Conservation (phyloP, 2,329 filamentous ascomycete species). For the Botrytis aclada region DNA sequence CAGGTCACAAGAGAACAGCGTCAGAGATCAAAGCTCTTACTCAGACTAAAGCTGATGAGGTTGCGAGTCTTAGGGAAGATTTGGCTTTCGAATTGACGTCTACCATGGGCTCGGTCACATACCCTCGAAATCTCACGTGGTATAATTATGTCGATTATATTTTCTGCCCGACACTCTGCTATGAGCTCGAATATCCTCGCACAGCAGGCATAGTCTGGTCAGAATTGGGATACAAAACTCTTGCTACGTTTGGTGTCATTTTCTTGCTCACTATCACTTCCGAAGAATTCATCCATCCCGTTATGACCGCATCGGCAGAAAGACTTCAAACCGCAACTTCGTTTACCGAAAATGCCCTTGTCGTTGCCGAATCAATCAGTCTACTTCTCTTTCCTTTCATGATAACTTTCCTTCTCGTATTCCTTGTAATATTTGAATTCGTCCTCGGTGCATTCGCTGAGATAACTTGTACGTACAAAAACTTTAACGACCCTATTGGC, state of each 20-base stretch:
- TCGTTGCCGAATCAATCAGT: conserved; percentile 85
- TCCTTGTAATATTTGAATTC: conserved; percentile 98
- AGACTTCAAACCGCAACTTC: conserved; percentile 48
- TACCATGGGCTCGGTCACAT: conserved; percentile 83
- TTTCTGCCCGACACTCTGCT: conserved; percentile 92
- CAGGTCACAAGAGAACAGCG: conserved; percentile 25
- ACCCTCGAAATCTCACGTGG: conserved; percentile 82
- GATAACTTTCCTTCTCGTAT: conserved; percentile 91
- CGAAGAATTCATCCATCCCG: conserved; percentile 93
- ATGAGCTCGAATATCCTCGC: conserved; percentile 94
- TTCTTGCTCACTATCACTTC: conserved; percentile 88
- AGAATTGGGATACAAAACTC: conserved; percentile 77
- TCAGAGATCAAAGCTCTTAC: conserved; percentile 28
- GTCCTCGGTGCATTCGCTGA: conserved; percentile 92
- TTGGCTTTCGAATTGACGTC: conserved; percentile 89
- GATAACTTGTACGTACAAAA: conserved; percentile 59
- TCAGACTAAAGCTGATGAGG: conserved; percentile 40
- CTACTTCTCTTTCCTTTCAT: conserved; percentile 95
- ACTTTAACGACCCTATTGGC: neutral
- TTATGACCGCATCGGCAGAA: conserved; percentile 67
- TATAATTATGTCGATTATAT: conserved; percentile 83
- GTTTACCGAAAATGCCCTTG: conserved; percentile 65
- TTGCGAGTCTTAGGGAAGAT: conserved; percentile 69
- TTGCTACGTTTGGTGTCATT: conserved; percentile 93
- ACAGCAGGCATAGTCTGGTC: conserved; percentile 71